Conservation (phyloP, 1,284 basidiomycete species). For the Veloporphyrellus conicus region DNA sequence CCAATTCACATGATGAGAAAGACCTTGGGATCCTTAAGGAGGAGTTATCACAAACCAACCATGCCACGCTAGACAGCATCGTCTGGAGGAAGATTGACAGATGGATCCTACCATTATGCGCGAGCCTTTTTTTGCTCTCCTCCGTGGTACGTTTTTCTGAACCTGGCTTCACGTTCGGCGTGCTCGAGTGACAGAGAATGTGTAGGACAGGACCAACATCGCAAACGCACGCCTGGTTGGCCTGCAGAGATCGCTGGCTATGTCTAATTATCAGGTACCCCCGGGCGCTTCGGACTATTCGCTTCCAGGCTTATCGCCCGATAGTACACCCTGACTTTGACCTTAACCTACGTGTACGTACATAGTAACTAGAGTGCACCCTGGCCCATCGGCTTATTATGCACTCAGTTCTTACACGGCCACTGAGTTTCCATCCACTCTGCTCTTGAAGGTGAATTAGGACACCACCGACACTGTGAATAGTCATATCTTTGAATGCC, state of each 20-base stretch:
- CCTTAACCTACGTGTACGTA: constrained; percentile 47
- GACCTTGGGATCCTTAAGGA: not conserved
- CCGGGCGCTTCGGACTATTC: too few species aligned
- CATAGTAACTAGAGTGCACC: not conserved
- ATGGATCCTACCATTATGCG: constrained; percentile 45
- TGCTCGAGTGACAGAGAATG: not conserved
- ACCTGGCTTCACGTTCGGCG: not conserved
- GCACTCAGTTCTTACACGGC: constrained; percentile 49
- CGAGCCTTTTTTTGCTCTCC: constrained; percentile 47
- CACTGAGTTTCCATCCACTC: constrained; percentile 55
- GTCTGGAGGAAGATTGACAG: not conserved
- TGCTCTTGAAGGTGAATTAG: constrained; percentile 47
- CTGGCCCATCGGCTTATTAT: not conserved
- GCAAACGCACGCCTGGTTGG: constrained; percentile 60
- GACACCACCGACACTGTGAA: not conserved
- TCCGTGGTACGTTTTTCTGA: constrained; percentile 39
- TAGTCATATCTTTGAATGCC: not conserved
- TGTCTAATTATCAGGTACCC: constrained; percentile 46
- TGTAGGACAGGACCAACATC: constrained; percentile 44
- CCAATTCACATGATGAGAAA: too few species aligned
- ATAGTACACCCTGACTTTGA: constrained; percentile 50
- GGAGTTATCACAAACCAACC: not conserved
- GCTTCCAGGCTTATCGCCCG: not conserved
- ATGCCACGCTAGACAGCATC: not conserved
- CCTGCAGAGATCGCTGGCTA: constrained; percentile 47